These are phyloP conservation scores for Dothideomycetidae sp. DNA, from an alignment of 2,329 filamentous ascomycete genomes.

Conservation along the genomic window DNA sequence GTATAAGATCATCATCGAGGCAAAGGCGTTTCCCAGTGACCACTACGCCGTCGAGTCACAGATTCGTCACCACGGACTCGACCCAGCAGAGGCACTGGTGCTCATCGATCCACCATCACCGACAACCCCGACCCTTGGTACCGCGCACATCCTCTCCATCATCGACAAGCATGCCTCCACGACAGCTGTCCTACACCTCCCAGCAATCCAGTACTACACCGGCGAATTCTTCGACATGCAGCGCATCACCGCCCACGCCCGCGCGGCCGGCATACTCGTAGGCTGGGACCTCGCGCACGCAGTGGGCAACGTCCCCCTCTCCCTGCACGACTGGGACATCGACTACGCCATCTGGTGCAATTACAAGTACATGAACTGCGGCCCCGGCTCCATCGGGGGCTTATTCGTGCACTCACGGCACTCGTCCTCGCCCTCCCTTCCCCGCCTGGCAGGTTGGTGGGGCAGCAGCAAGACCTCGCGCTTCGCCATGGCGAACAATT, in stretches of 20 bases:
- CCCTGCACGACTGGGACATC: conserved; percentile 75
- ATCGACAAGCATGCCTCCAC: conserved; percentile 62
- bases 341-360: conserved; percentile 90
- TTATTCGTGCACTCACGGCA: conserved; percentile 69
- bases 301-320: conserved; percentile 65
- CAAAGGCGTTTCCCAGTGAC: conserved; percentile 80
- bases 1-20: conserved; percentile 78
- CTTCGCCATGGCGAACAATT: conserved; percentile 73
- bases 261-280: conserved; percentile 53
- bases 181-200: conserved; percentile 64
- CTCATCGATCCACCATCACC: conserved; percentile 50
- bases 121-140: conserved; percentile 37
- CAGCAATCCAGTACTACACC: conserved; percentile 84
- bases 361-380: conserved; percentile 87
- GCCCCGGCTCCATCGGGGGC: conserved; percentile 67
- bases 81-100: conserved; percentile 55
- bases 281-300: conserved; percentile 87
- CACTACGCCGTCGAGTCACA: conserved; percentile 78
- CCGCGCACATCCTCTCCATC: conserved; percentile 52
- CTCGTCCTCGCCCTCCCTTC: conserved; percentile 30
- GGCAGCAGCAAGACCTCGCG: conserved; percentile 61
- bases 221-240: conserved; percentile 78
- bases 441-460: conserved; percentile 73
- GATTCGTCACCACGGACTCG: conserved; percentile 53
- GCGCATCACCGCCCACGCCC: conserved; percentile 64